These are phyloP conservation scores for Lactarius evosmus DNA, from an alignment of 768 basidiomycete species.

Conservation along the genomic window DNA sequence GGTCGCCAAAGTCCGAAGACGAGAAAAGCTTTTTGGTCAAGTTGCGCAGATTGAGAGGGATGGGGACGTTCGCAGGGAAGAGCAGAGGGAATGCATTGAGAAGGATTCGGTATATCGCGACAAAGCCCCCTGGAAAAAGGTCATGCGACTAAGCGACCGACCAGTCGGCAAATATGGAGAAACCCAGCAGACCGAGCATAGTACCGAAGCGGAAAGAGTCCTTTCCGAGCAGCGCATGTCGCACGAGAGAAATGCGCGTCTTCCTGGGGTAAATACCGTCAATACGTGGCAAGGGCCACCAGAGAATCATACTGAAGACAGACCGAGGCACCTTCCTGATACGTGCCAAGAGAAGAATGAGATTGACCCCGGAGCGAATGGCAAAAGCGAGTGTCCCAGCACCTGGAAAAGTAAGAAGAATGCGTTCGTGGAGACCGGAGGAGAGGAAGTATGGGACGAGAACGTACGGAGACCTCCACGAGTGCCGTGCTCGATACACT, in stretches of 20 bases:
- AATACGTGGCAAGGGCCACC: neutral
- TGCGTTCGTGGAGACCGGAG: neutral
- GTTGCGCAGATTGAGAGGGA: slow-evolving; percentile 22
- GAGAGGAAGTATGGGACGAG: neutral
- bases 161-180: neutral
- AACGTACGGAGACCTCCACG: slow-evolving; percentile 69
- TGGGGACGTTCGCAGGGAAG: slow-evolving; percentile 40
- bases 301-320: neutral
- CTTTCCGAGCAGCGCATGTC: slow-evolving; percentile 77
- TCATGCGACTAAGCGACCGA: neutral
- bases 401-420: slow-evolving; percentile 46
- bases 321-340: slow-evolving; percentile 42
- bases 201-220: slow-evolving; percentile 84
- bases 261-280: slow-evolving; percentile 41
- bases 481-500: slow-evolving; percentile 68
- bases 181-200: slow-evolving; percentile 63
- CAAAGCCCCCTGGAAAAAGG: slow-evolving; percentile 63
- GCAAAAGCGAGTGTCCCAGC: slow-evolving; percentile 78
- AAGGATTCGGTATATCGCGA: slow-evolving; percentile 72
- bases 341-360: slow-evolving; percentile 71
- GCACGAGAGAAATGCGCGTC: slow-evolving; percentile 63
- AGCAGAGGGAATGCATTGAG: slow-evolving; percentile 75
- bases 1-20: slow-evolving; percentile 10
- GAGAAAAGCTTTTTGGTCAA: slow-evolving; percentile 13
- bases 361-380: slow-evolving; percentile 78